Evolutionary conservation across 768 basidiomycete genomes (phyloP).

Genomic region (Tylopilus rubrobrunneus): DNA sequence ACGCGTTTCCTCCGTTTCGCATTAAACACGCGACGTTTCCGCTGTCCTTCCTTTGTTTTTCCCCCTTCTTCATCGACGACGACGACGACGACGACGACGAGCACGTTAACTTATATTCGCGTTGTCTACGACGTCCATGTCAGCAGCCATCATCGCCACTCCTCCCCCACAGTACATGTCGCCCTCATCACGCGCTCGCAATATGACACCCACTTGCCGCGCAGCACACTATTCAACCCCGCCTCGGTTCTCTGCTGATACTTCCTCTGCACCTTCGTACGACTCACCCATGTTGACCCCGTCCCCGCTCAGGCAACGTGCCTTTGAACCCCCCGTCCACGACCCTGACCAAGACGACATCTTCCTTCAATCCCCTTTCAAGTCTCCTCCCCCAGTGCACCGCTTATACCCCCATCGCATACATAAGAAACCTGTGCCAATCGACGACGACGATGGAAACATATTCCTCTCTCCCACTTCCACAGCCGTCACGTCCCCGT

Average conservation of each 20-base stretch:
- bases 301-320: slow-evolving; percentile 52
- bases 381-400: slow-evolving; percentile 42
- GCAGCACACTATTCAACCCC: slow-evolving; percentile 33
- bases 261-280: slow-evolving; percentile 32
- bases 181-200: slow-evolving; percentile 30
- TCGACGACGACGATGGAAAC: slow-evolving; percentile 54
- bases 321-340: slow-evolving; percentile 32
- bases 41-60: slow-evolving; percentile 16
- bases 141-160: slow-evolving; percentile 27
- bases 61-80: slow-evolving; percentile 9
- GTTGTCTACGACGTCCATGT: slow-evolving; percentile 20
- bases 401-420: slow-evolving; percentile 42
- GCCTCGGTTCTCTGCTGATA: slow-evolving; percentile 24
- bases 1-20: slow-evolving; percentile 22
- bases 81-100: slow-evolving; percentile 14
- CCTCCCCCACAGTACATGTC: slow-evolving; percentile 35
- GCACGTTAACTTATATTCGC: slow-evolving; percentile 20
- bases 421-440: slow-evolving; percentile 25
- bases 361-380: slow-evolving; percentile 53
- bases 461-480: slow-evolving; percentile 47
- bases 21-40: slow-evolving; percentile 27
- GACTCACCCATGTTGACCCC: slow-evolving; percentile 63
- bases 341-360: slow-evolving; percentile 43
- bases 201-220: slow-evolving; percentile 32
- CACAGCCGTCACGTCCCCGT: slow-evolving; percentile 36